Evolutionary conservation across 1,139 yeast species (phyloP), one percentile per base, ranked within the genome.

Genomic region (Ogataea hybrid): DNA sequence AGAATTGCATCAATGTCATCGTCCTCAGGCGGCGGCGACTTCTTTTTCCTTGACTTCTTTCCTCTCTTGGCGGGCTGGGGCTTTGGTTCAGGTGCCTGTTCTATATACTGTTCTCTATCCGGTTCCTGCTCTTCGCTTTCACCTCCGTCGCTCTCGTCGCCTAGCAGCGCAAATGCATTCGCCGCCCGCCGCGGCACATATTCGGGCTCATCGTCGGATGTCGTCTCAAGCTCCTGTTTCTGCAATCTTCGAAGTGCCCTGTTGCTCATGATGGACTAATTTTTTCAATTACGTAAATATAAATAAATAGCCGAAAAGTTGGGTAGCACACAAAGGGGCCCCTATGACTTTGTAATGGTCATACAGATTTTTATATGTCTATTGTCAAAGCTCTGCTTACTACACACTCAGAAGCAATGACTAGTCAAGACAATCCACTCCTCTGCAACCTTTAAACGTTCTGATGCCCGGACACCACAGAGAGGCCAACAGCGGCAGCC

Each of bases 101-200:
- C 21, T 6, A 3, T 15, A 10, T 30, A 25, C 7, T 17, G 27
- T 11, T 35, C 34, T 18, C 40, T 28, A 32, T 47, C 37, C 37
- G 42, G 27, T 22, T 46, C 32, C 16, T 41, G 39, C 21, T 38
- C 49, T 21, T 32, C 43, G 4, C 43, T 48, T 44, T 35, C 42
- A 15, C 35, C 41, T 9, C 50, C 75, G 20, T 18, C 20, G 20
- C 20, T 18, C 20, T 18, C 20, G 20, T 18, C 6, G 33, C 64
- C 69, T 46, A 81, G 64, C 39, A 79, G 61, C 3, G 77, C 75
- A 64, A 80, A 81, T 2, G 80, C 75, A 59, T 80, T 80, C 3
- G 61, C 47, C 35, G 61, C 64, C 15, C 41, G 45, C 6, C 42
- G 30, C 6, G 27, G 15, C 10, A 18, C 22, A 17, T 8, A 8